Evolutionary conservation across 352 stramenopile genomes (phyloP), one percentile per base, ranked within the genome.

Genomic region (Pilasporangium apinafurcum): DNA sequence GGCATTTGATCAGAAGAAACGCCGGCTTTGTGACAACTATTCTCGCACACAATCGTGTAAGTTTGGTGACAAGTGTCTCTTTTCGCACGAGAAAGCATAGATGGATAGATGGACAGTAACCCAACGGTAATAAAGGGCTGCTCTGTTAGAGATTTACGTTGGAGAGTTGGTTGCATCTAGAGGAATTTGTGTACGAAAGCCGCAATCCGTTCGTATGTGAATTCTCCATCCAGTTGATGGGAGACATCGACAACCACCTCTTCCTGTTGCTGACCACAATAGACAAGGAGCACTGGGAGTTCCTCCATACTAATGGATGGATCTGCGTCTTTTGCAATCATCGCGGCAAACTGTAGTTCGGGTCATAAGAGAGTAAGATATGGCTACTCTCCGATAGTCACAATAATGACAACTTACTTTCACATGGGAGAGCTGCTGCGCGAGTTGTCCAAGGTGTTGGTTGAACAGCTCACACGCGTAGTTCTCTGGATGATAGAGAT

Each of bases 61-160:
- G 44, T 93, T 85, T 40, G 81, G 78, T 29, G 76, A 88, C 44
- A 64, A 63, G 24, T 93, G 81, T 44, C 40, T 93, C 39, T 93
- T 87, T 47, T 62, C 65, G 7, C 81, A 93, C 50, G 41, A 62
- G 21, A 28, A 18, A 21, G 42, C 46, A 25, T 53, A 63, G 30
- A 18, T 47, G 27, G 21, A 38, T 5, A 16, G 6, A 50, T 21
- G 46, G 7, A 52, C 54, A 67, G 48, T 59, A 56, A 49, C 49
- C 32, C 37, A 43, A 42, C n/a, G n/a, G n/a, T n/a, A n/a, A n/a
- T n/a, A n/a, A n/a, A n/a, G n/a, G n/a, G n/a, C n/a, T n/a, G n/a
- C n/a, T n/a, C 26, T 49, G 32, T 47, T 18, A 28, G 8, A 28
- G 21, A 37, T 9, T n/a, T 28, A 10, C 31, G 20, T 13, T 25